A percentile compares a stretch with the other conserved stretches of the same genome.
Conservation (phyloP, 2,329 filamentous ascomycete genomes). For the Herpotrichia juniperi region DNA sequence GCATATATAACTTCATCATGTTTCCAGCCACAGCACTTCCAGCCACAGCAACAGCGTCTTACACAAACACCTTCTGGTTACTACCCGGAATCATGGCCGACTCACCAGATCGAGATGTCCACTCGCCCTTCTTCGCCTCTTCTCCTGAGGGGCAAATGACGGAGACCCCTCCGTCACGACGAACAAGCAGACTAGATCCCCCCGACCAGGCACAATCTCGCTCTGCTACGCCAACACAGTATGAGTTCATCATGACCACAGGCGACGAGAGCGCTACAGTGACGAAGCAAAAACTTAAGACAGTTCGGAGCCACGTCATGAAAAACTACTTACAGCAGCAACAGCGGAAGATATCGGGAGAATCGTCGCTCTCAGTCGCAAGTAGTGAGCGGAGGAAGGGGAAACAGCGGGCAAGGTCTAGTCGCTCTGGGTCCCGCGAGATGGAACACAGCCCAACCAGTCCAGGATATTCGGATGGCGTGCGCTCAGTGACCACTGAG, state of each 20-base stretch:
- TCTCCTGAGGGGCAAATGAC: constrained; percentile 2
- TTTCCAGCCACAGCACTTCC: constrained; percentile 1
- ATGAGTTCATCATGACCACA: constrained; percentile 27
- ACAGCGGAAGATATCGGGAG: constrained; percentile 11
- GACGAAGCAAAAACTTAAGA: constrained; percentile 25
- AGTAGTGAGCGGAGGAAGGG: constrained; percentile 13
- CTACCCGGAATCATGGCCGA: constrained; percentile 5
- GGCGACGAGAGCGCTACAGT: constrained; percentile 20
- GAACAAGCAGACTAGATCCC: not conserved
- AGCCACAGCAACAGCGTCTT: not conserved
- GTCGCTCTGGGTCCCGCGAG: constrained; percentile 18
- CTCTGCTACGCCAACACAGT: constrained; percentile 18
- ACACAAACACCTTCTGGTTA: not conserved
- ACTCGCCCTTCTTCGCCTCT: not conserved
- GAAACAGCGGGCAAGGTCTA: constrained; percentile 15
- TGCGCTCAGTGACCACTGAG: not conserved
- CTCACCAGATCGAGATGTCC: constrained; percentile 7
- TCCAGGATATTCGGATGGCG: not conserved
- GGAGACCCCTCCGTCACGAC: not conserved
- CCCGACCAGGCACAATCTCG: not conserved
- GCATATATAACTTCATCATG: not conserved
- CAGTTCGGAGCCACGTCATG: constrained; percentile 32
- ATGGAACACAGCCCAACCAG: constrained; percentile 1
- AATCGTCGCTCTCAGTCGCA: constrained; percentile 3
- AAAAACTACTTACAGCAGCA: constrained; percentile 27